Percentiles rank a stretch among this genome's conserved stretches.
Evolutionary conservation across 495 filamentous ascomycete genomes (phyloP).

Genomic region (Cercophora samala): DNA sequence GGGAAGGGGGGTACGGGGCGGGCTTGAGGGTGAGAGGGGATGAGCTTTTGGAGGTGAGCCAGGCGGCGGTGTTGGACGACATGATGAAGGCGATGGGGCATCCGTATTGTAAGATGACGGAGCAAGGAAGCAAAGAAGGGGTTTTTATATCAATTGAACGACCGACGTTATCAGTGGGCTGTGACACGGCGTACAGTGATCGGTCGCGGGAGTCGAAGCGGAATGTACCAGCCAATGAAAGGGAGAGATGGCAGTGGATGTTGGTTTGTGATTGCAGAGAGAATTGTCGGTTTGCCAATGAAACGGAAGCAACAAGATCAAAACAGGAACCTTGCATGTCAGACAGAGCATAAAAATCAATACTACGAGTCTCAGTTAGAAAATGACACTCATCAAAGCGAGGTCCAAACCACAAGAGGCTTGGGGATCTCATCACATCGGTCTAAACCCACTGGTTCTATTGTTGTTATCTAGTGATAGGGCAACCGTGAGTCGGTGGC

Average conservation of each 20-base stretch:
- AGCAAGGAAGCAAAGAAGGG: neutral
- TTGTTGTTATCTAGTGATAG: no score
- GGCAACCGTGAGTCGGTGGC: no score
- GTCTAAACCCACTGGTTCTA: no score
- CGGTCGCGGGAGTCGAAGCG: neutral
- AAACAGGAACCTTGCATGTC: no score
- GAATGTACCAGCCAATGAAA: neutral
- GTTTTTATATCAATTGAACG: neutral
- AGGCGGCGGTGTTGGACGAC: slow-evolving; percentile 13
- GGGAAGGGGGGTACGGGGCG: slow-evolving; percentile 24
- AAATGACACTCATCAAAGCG: no score
- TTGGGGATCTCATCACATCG: no score
- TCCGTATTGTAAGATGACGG: neutral
- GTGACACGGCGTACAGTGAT: neutral
- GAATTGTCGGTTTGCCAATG: no score
- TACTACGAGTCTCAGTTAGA: no score
- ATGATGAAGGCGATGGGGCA: neutral
- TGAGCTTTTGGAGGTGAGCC: slow-evolving; percentile 4
- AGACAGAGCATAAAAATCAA: no score
- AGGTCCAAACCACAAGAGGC: no score
- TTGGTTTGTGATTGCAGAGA: neutral
- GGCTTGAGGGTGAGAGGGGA: slow-evolving; percentile 31
- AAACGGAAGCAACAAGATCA: no score
- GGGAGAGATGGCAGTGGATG: neutral
- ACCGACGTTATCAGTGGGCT: neutral